A percentile compares a stretch with the other conserved stretches of the same genome.
These are phyloP conservation scores for Lyophyllum shimeji DNA, from an alignment of 768 basidiomycete species.

Conservation along the genomic window DNA sequence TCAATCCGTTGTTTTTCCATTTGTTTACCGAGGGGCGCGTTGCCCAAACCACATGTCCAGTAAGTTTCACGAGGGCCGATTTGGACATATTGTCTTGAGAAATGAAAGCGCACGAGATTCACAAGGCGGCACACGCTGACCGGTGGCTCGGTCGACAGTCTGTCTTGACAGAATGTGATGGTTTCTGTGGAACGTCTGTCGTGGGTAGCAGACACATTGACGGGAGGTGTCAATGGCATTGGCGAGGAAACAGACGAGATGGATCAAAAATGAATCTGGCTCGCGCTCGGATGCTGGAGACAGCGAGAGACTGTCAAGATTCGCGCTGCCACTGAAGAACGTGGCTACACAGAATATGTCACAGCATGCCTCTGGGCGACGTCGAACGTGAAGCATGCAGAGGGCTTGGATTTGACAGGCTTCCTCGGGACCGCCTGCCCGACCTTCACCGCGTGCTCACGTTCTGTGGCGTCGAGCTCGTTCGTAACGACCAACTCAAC, in stretches of 20 bases:
- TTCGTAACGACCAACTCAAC: background rate
- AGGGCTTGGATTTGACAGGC: too few relatives aligned
- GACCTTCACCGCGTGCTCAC: background rate
- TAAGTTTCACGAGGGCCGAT: background rate
- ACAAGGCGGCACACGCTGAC: background rate
- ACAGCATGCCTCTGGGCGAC: background rate
- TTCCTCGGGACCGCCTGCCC: too few relatives aligned
- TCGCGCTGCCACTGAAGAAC: background rate
- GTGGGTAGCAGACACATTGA: background rate
- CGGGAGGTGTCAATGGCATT: background rate
- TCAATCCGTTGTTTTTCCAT: slow-evolving; percentile 3
- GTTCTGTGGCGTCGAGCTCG: background rate
- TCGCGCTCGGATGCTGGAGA: background rate
- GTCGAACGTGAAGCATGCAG: too few relatives aligned
- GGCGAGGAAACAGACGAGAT: background rate
- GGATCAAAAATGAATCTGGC: background rate
- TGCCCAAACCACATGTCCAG: slow-evolving; percentile 5
- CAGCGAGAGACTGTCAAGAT: background rate
- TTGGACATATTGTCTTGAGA: slow-evolving; percentile 9
- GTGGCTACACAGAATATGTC: background rate
- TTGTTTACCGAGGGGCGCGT: slow-evolving; percentile 7
- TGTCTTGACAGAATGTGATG: slow-evolving; percentile 3
- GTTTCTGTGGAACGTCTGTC: slow-evolving; percentile 2
- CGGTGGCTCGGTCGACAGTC: background rate
- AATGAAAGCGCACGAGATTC: background rate